These are phyloP conservation scores for Kwoniella sp. DNA, from an alignment of 768 basidiomycete genomes.

Conservation along the genomic window DNA sequence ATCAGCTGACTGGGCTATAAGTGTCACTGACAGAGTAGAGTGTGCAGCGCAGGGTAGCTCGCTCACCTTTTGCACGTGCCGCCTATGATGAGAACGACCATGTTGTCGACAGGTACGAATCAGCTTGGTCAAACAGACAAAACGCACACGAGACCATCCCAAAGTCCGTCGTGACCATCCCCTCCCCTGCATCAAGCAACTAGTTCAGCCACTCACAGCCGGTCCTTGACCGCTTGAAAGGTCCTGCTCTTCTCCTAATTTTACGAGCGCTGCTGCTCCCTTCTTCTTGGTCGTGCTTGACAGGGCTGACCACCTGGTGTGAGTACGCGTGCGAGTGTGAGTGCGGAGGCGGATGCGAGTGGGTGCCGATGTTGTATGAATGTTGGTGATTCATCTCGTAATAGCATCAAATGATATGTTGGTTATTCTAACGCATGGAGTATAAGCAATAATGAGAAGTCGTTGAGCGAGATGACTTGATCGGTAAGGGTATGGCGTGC, in stretches of 20 bases:
- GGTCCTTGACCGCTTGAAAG: constrained; percentile 35
- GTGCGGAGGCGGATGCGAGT: neutral
- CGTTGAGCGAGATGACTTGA: neutral
- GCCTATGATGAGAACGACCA: constrained; percentile 14
- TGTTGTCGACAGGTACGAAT: neutral
- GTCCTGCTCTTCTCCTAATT: constrained; percentile 23
- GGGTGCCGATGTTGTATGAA: neutral
- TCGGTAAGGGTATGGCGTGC: too few species aligned
- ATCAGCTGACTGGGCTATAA: neutral
- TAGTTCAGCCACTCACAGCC: constrained; percentile 25
- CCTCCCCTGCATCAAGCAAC: too few species aligned
- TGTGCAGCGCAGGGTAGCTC: too few species aligned
- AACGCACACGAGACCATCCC: too few species aligned
- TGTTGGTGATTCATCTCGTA: neutral
- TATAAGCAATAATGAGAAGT: neutral
- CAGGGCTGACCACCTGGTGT: neutral
- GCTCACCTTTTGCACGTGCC: constrained; percentile 34
- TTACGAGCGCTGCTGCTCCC: constrained; percentile 9
- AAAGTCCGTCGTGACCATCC: too few species aligned
- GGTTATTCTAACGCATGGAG: too few species aligned
- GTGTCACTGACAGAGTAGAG: neutral
- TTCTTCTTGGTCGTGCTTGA: constrained; percentile 1
- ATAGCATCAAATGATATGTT: too few species aligned
- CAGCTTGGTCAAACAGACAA: too few species aligned
- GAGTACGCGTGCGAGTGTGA: neutral